Evolutionary conservation across 2,329 filamentous ascomycete genomes (phyloP), one percentile per base, ranked within the genome.

Genomic region (Apiospora pterosperma): DNA sequence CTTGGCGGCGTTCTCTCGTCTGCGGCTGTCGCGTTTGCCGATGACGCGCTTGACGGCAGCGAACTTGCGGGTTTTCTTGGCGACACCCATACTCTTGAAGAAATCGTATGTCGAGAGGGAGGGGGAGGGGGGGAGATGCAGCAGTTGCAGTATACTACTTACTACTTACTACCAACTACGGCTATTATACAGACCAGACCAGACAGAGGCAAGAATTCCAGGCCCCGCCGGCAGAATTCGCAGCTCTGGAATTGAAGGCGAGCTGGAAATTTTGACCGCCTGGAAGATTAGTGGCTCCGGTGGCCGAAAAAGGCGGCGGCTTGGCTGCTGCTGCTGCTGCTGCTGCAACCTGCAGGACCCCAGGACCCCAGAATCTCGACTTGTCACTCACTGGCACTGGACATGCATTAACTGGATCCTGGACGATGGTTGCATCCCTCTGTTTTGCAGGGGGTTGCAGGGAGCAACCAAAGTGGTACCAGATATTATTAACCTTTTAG

Each of bases 11-110:
- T 96, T 96, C 79, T 92, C 90, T 78, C 95, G 93, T 61, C 96
- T 83, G 64, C 93, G 85, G 58, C 87, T 88, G 82, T 98, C 94
- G 65, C 89, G 88, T 74, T 91, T 88, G 60, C 92, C 90, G 71
- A 97, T 93, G 62, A 97, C 82, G 71, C 92, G 85, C 82, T 97
- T 96, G 63, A 87, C 87, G 76, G 85, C 82, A 61, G 89, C 95
- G 77, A 97, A 98, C 82, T 97, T 97, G 82, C 94, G 89, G 62
- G 92, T 97, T 77, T 90, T 92, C 83, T 97, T 97, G 68, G 90
- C 88, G 71, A 93, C 88, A 80, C 93, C 94, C 95, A 97, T 97
- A 39, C 67, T 34, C 25, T 34, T 19, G 1, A n/a, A 55, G 28
- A 16, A 31, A 34, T 34, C 14, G 16, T 2, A 19, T 5, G 1